Conservation (phyloP, 495 filamentous ascomycete species). For the Talaromyces trachyspermus region DNA sequence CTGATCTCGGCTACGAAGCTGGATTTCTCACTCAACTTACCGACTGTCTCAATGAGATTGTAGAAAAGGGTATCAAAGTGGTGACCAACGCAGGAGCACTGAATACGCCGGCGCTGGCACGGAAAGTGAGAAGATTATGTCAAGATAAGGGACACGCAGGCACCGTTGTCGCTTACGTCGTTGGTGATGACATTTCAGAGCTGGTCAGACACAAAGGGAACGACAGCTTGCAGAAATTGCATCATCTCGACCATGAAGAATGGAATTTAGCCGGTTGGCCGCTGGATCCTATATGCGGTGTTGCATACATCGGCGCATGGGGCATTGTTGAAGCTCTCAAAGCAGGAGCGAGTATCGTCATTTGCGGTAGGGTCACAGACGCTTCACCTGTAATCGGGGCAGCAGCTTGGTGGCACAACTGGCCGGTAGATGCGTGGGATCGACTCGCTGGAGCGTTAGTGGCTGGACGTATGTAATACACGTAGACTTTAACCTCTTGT, state of each 20-base stretch:
- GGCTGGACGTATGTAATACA: constrained; percentile 20
- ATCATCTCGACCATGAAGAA: constrained; percentile 11
- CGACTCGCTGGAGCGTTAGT: constrained; percentile 30
- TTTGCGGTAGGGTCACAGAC: constrained; percentile 37
- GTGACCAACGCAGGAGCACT: constrained; percentile 24
- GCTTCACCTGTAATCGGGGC: constrained; percentile 34
- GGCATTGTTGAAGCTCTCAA: constrained; percentile 31
- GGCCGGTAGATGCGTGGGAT: constrained; percentile 21
- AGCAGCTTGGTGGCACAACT: constrained; percentile 32
- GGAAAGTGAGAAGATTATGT: constrained; percentile 13
- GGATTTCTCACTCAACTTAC: constrained; percentile 14
- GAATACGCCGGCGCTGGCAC: constrained; percentile 17
- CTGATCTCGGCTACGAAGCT: constrained; percentile 15
- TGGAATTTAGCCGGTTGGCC: constrained; percentile 9
- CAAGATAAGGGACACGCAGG: constrained; percentile 1
- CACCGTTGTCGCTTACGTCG: constrained; percentile 7
- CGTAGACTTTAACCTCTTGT: not conserved
- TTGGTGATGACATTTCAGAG: constrained; percentile 13
- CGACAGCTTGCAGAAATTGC: not conserved
- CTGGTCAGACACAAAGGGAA: constrained; percentile 5
- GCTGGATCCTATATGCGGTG: constrained; percentile 11
- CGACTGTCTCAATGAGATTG: constrained; percentile 13
- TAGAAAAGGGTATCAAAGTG: constrained; percentile 23
- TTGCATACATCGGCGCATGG: constrained; percentile 26
- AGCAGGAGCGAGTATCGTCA: constrained; percentile 39